Percentiles rank a stretch among this genome's conserved stretches.
Conservation (phyloP, 2,329 filamentous ascomycete genomes). For the Talaromyces funiculosus region DNA sequence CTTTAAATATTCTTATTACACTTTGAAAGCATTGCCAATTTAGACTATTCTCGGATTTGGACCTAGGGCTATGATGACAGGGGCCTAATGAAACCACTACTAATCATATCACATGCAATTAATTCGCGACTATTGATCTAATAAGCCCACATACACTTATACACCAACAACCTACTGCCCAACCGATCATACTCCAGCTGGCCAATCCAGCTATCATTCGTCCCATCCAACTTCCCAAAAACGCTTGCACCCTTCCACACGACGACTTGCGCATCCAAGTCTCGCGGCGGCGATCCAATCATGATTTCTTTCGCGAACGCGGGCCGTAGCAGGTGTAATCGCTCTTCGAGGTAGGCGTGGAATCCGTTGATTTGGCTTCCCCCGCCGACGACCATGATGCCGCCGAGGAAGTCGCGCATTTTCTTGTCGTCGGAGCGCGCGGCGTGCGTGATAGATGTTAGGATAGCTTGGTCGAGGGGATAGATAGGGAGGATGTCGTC, state of each 20-base stretch:
- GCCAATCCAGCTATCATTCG: constrained; percentile 94
- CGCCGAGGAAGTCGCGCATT: constrained; percentile 79
- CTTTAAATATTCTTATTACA: background rate
- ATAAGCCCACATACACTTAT: constrained; percentile 66
- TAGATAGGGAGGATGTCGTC: constrained; percentile 77
- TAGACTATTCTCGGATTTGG: background rate
- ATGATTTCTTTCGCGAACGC: constrained; percentile 62
- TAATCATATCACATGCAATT: background rate
- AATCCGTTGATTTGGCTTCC: constrained; percentile 77
- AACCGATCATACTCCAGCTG: constrained; percentile 81
- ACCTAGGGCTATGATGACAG: background rate
- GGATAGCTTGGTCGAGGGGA: constrained; percentile 80
- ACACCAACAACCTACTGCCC: constrained; percentile 73
- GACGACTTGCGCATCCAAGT: constrained; percentile 96
- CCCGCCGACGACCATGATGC: constrained; percentile 86
- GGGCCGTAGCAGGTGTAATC: constrained; percentile 61
- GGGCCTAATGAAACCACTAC: background rate
- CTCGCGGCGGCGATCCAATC: constrained; percentile 68
- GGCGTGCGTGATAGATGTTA: constrained; percentile 82
- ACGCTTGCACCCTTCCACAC: constrained; percentile 97
- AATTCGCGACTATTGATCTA: constrained; percentile 22
- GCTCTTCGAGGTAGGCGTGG: constrained; percentile 75
- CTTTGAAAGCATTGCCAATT: background rate
- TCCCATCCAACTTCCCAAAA: constrained; percentile 77
- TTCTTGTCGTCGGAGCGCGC: constrained; percentile 88